Base-by-base conservation (phyloP, 345 rosid genomes). In the Hevea brasiliensis region DNA sequence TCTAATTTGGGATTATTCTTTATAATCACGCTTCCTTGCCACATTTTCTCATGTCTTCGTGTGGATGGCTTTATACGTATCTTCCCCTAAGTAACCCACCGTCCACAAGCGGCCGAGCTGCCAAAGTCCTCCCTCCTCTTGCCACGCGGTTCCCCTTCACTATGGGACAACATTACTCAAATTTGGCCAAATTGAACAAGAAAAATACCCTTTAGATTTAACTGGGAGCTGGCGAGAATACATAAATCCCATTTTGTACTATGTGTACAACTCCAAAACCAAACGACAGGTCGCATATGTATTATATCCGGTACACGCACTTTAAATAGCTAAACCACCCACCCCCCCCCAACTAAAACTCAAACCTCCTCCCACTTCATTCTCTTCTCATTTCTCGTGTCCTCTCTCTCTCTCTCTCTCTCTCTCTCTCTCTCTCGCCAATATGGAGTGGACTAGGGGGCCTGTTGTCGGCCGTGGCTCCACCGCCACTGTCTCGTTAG, bases 381-480 rank as follows among this genome's bases (percentile, higher is more conserved):
- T 58, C 59, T 51, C 24, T 55, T 62, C 68, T 18, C 27, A 26
- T 24, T 47, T 58, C 77, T 42, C 61, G 61, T 62, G 60, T 70
- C 73, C 51, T 53, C 77, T 51, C 7, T 24, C 72, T 75, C 51
- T 53, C 77, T 51, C 7, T 24, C 68, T 67, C 26, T 11, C 13
- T 40, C 56, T 4, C 58, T 8, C 53, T 65, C 56, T 35, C 21
- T 40, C 61, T 32, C 44, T 54, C 55, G 51, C 74, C 72, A 24
- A 65, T 32, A 87, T 87, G 89, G 87, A 89, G 65, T 92, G 93
- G 97, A 83, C 70, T 18, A 84, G 95, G 81, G 97, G 97, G 27
- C 92, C 91, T 35, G 50, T 77, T 74, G 80, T 94, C 53, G 98
- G 98, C 74, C 91, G 86, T 4, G 97, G 98, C 50, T 84, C 98